phyloP scores from a whole-genome alignment of 352 stramenopile species.

The Phytophthora macrochlamydospora region DNA sequence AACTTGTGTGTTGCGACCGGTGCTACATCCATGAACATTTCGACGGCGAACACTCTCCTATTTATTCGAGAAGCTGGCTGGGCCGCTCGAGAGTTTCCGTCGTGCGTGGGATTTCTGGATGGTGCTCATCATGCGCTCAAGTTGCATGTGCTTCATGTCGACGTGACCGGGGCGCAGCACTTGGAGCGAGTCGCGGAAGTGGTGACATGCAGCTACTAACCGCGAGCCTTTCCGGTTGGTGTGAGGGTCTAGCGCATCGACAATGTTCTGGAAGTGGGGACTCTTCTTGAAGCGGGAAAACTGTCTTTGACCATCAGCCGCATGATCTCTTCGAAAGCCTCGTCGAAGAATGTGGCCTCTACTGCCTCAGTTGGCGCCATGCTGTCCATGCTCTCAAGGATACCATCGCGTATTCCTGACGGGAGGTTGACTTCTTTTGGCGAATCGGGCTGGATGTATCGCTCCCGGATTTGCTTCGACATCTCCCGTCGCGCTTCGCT shows the following conservation, averaged over 20 bases:
- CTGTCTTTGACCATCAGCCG: conserved; percentile 82
- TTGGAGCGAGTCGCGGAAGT: conserved; percentile 76
- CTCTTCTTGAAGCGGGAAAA: conserved; percentile 86
- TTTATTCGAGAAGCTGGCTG: no score
- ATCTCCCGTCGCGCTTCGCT: conserved; percentile 34
- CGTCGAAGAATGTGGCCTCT: conserved; percentile 53
- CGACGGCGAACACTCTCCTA: no score
- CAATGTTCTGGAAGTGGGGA: conserved; percentile 60
- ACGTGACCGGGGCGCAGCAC: conserved; percentile 60
- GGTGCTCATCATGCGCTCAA: conserved; percentile 71
- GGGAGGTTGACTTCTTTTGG: conserved; percentile 80
- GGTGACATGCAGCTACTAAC: conserved; percentile 65
- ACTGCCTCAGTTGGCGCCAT: conserved; percentile 31
- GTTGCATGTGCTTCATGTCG: conserved; percentile 53
- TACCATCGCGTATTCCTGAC: conserved; percentile 53
- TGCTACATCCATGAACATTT: no score
- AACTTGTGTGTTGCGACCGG: no score
- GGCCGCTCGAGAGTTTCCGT: conserved; percentile 21
- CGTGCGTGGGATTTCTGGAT: conserved; percentile 65
- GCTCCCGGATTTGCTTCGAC: conserved; percentile 49
- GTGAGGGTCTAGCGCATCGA: conserved; percentile 69
- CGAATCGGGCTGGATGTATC: conserved; percentile 62
- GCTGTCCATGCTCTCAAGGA: conserved; percentile 32
- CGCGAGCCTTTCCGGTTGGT: conserved; percentile 68
- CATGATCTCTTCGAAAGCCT: conserved; percentile 78